phyloP scores from a whole-genome alignment of 352 stramenopile species.

The Phytophthora pini region DNA sequence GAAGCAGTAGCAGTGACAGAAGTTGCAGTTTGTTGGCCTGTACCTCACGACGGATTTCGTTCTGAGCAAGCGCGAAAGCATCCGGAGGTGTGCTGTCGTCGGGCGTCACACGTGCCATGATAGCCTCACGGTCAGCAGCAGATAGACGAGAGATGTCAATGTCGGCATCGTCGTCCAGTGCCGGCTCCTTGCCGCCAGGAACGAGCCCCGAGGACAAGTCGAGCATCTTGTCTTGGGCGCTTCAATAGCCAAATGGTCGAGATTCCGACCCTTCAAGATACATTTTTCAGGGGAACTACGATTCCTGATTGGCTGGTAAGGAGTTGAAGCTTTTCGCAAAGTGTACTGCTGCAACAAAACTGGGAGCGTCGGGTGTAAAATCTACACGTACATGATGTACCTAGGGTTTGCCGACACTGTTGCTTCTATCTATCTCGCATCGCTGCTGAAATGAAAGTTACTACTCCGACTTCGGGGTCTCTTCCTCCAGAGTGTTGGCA shows the following conservation, averaged over 20 bases:
- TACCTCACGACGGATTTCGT: slow-evolving; percentile 84
- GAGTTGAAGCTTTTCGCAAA: too few relatives aligned
- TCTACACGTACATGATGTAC: too few relatives aligned
- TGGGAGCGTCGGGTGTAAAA: too few relatives aligned
- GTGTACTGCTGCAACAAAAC: background rate
- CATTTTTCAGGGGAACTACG: slow-evolving; percentile 1
- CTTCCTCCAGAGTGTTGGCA: slow-evolving; percentile 45
- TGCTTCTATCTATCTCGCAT: slow-evolving; percentile 32
- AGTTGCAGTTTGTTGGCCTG: background rate
- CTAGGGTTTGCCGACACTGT: background rate
- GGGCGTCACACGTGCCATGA: slow-evolving; percentile 69
- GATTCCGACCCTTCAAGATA: slow-evolving; percentile 23
- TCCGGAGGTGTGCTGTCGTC: slow-evolving; percentile 73
- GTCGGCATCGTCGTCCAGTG: slow-evolving; percentile 71
- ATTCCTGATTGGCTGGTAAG: too few relatives aligned
- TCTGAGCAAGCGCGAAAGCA: slow-evolving; percentile 77
- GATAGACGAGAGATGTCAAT: slow-evolving; percentile 69
- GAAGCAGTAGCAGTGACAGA: background rate
- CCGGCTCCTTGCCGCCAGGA: slow-evolving; percentile 48
- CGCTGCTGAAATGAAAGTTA: slow-evolving; percentile 4
- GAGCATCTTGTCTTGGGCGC: slow-evolving; percentile 39
- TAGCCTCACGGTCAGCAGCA: slow-evolving; percentile 69
- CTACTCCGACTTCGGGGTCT: slow-evolving; percentile 17
- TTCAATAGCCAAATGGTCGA: background rate
- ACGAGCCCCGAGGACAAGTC: slow-evolving; percentile 46